phyloP scores from a whole-genome alignment of 129 eudicot species.

The Flaveria brownii region DNA sequence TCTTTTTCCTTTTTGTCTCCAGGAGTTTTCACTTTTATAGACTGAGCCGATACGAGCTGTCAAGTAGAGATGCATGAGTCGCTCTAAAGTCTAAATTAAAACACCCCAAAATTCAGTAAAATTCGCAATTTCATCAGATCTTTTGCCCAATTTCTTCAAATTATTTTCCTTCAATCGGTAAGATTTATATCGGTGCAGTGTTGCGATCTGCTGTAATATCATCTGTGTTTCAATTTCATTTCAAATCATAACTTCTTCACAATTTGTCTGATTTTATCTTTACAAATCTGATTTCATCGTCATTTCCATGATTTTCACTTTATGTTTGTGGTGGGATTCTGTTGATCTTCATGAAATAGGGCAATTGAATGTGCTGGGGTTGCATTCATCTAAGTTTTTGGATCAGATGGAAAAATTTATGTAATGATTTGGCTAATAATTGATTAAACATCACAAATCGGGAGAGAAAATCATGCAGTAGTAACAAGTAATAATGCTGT shows the following conservation, averaged over 20 bases:
- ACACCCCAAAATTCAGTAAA: constrained; percentile 22
- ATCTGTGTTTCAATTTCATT: constrained; percentile 11
- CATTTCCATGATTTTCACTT: not conserved
- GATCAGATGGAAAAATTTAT: not conserved
- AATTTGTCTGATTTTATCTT: not conserved
- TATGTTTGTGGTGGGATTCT: no score
- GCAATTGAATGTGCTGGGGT: not conserved
- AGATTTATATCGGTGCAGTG: constrained; percentile 1
- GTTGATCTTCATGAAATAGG: not conserved
- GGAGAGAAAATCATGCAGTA: not conserved
- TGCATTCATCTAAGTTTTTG: not conserved
- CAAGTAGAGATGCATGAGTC: not conserved
- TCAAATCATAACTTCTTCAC: not conserved
- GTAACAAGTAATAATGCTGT: not conserved
- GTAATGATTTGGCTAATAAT: not conserved
- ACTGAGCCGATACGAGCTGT: not conserved
- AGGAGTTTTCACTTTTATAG: not conserved
- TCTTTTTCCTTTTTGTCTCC: no score
- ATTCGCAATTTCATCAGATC: constrained; percentile 7
- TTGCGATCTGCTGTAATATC: constrained; percentile 1
- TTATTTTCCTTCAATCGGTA: not conserved
- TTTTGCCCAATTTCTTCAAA: not conserved
- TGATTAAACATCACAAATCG: constrained; percentile 1
- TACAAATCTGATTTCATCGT: not conserved
- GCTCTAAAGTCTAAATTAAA: not conserved